Percentiles rank a stretch among this genome's conserved stretches.
phyloP scores from a whole-genome alignment of 2,329 filamentous ascomycete species.

The Chrysosphaeria jannelii region DNA sequence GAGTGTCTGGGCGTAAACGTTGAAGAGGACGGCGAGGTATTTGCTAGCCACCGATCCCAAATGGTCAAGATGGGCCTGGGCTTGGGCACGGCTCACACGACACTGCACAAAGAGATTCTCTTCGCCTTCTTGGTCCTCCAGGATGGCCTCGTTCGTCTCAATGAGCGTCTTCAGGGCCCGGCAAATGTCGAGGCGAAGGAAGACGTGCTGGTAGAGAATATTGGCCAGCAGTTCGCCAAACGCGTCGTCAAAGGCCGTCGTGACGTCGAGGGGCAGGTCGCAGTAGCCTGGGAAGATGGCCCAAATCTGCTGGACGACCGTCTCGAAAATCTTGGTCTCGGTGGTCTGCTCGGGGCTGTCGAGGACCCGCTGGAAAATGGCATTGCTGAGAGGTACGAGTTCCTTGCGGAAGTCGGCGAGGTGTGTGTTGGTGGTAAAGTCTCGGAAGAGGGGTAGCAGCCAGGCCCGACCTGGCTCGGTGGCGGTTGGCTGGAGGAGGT shows the following conservation, averaged over 20 bases:
- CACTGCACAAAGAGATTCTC: conserved; percentile 51
- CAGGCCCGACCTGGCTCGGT: conserved; percentile 70
- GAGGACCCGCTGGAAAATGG: conserved; percentile 66
- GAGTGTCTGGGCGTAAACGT: conserved; percentile 89
- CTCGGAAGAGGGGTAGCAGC: conserved; percentile 74
- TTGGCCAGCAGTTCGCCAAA: conserved; percentile 84
- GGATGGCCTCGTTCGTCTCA: conserved; percentile 67
- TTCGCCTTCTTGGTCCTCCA: conserved; percentile 22
- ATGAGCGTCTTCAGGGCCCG: conserved; percentile 61
- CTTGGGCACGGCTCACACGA: conserved; percentile 43
- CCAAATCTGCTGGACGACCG: conserved; percentile 86
- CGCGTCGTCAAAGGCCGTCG: conserved; percentile 46
- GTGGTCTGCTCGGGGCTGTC: conserved; percentile 77
- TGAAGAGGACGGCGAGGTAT: conserved; percentile 88
- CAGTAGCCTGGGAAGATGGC: conserved; percentile 82
- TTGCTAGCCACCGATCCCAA: conserved; percentile 58
- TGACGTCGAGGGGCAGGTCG: conserved; percentile 58
- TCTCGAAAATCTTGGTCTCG: conserved; percentile 95
- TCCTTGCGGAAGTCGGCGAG: conserved; percentile 61
- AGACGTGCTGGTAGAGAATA: conserved; percentile 71
- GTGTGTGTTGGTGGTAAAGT: conserved; percentile 69
- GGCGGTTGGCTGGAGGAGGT: conserved; percentile 46
- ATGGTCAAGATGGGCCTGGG: conserved; percentile 54
- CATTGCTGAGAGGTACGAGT: conserved; percentile 67
- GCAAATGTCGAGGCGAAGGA: conserved; percentile 67